Percentiles rank a stretch among this genome's conserved stretches.
These are phyloP conservation scores for Picea sitchensis DNA, from an alignment of 75 land plant genomes.

Conservation along the genomic window DNA sequence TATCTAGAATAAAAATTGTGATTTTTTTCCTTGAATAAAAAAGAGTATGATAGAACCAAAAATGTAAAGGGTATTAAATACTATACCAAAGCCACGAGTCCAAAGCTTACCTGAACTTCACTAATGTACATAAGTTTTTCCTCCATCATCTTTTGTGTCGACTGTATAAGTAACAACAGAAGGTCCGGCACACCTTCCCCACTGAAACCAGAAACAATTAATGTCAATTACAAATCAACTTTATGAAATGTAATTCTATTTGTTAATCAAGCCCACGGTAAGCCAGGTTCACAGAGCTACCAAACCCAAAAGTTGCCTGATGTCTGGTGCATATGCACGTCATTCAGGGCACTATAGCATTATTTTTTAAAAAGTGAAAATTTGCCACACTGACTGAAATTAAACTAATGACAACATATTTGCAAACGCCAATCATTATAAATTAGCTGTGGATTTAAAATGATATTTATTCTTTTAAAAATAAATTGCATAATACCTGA, in stretches of 20 bases:
- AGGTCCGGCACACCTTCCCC: slow-evolving; percentile 99
- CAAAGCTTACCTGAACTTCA: slow-evolving; percentile 78
- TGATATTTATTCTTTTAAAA: background rate
- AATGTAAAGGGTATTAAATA: no score
- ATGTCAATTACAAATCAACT: background rate
- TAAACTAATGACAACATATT: background rate
- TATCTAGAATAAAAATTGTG: no score
- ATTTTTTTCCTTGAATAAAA: no score
- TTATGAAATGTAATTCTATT: background rate
- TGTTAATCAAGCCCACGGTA: background rate
- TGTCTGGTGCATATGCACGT: background rate
- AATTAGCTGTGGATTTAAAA: background rate
- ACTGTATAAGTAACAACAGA: slow-evolving; percentile 73
- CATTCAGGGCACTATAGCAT: background rate
- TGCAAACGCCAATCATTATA: background rate
- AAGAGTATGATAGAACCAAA: no score
- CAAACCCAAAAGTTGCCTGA: background rate
- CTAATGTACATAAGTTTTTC: slow-evolving; percentile 78
- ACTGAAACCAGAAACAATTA: slow-evolving; percentile 33
- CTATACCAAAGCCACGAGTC: background rate
- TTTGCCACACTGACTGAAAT: background rate
- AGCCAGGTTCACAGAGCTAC: background rate
- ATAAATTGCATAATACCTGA: slow-evolving; percentile 44
- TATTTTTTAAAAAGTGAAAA: background rate
- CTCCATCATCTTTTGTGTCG: slow-evolving; percentile 93